These are phyloP conservation scores for Coemansia asiatica DNA, from an alignment of 192 early-diverging fungal genomes.

Conservation along the genomic window DNA sequence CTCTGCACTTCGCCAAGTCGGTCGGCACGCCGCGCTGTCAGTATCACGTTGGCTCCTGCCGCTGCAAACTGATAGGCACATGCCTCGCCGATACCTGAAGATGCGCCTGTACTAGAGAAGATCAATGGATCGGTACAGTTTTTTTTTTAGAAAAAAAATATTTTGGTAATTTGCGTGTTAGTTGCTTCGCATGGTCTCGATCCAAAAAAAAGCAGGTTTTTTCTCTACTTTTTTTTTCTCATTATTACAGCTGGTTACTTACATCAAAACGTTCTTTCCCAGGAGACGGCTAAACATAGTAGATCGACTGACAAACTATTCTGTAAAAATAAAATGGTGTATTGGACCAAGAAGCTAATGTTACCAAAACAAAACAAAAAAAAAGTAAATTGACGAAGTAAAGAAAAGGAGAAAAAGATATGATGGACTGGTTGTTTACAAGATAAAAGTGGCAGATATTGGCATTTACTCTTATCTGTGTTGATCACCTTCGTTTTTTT, in stretches of 20 bases:
- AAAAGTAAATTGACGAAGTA: neutral
- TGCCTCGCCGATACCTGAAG: constrained; percentile 55
- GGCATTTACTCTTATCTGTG: too few species aligned
- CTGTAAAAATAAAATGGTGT: neutral
- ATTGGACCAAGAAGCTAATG: neutral
- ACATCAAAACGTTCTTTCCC: constrained; percentile 51
- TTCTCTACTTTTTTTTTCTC: too few species aligned
- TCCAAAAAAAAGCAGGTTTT: too few species aligned
- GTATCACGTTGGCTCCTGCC: constrained; percentile 48
- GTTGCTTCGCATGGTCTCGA: too few species aligned
- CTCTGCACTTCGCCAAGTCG: constrained; percentile 61
- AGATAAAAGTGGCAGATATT: too few species aligned
- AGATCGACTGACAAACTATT: neutral
- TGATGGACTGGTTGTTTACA: too few species aligned
- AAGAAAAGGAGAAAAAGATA: constrained; percentile 2
- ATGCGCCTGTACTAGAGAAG: constrained; percentile 43
- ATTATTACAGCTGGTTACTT: too few species aligned
- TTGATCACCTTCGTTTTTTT: too few species aligned
- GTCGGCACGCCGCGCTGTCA: constrained; percentile 68
- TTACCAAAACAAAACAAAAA: neutral
- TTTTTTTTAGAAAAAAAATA: too few species aligned
- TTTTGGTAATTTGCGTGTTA: too few species aligned
- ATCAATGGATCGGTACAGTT: too few species aligned
- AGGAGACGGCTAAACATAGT: constrained; percentile 44
- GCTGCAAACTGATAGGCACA: constrained; percentile 54